Percentiles rank a stretch among this genome's conserved stretches.
phyloP scores from a whole-genome alignment of 192 early-diverging fungal species.

The Spinellus fusiger region DNA sequence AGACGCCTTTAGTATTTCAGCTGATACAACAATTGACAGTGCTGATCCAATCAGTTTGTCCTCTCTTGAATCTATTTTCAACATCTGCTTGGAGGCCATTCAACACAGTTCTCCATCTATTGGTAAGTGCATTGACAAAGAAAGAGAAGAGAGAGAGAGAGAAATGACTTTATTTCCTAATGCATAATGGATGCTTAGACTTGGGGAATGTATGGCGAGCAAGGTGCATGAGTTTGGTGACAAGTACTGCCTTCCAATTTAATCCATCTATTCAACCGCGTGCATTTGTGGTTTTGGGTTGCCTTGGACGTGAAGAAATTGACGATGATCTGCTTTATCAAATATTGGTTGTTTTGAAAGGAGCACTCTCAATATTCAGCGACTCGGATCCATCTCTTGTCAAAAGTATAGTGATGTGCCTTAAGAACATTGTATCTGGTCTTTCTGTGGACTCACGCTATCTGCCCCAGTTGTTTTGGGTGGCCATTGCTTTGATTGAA shows the following conservation, averaged over 20 bases:
- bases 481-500: constrained; percentile 76
- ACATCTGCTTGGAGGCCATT: constrained; percentile 59
- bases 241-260: constrained; percentile 86
- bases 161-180: no score
- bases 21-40: constrained; percentile 41
- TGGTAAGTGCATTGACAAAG: constrained; percentile 34
- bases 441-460: constrained; percentile 71
- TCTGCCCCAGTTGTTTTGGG: constrained; percentile 82
- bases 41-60: constrained; percentile 40
- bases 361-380: constrained; percentile 75
- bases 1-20: constrained; percentile 61
- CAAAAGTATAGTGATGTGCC: constrained; percentile 76
- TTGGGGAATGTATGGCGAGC: constrained; percentile 75
- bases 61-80: constrained; percentile 49
- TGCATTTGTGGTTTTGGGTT: constrained; percentile 85
- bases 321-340: constrained; percentile 89
- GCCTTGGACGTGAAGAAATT: constrained; percentile 77
- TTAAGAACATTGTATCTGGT: constrained; percentile 76
- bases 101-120: constrained; percentile 50
- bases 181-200: constrained; percentile 42
- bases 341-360: constrained; percentile 79
- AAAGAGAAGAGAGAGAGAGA: no score
- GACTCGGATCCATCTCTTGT: constrained; percentile 74
- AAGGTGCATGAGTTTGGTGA: constrained; percentile 84
- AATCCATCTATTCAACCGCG: constrained; percentile 89